Percentiles rank a stretch among this genome's conserved stretches.
Evolutionary conservation across 2,329 filamentous ascomycete species (phyloP).

Genomic region (Fusarium praegraminearum): DNA sequence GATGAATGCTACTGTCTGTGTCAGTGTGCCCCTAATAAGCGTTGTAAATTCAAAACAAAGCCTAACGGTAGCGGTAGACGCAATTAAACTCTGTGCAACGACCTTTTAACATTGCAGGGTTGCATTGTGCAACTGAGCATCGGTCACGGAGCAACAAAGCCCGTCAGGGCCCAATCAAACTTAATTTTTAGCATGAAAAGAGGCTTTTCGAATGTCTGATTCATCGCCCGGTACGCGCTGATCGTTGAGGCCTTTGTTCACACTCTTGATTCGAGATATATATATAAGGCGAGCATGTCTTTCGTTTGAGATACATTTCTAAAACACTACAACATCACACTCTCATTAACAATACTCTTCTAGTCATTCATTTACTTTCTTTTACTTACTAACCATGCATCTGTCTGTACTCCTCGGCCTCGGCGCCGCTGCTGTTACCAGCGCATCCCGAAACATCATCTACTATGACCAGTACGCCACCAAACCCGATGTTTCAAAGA

Average conservation of each 20-base stretch:
- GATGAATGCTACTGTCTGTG: not conserved
- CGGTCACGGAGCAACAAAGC: not conserved
- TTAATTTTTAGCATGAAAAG: constrained; percentile 1
- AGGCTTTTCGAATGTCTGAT: not conserved
- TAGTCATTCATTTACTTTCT: not conserved
- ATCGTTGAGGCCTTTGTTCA: not conserved
- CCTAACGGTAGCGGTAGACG: not conserved
- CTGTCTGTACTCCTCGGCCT: not conserved
- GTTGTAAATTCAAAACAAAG: constrained; percentile 8
- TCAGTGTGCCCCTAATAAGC: not conserved
- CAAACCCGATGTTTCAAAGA: not conserved
- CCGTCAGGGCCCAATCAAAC: constrained; percentile 19
- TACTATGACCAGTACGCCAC: constrained; percentile 61
- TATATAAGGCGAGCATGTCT: not conserved
- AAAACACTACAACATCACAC: not conserved
- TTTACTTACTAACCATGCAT: constrained; percentile 3
- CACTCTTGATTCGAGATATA: not conserved
- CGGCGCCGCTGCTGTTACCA: not conserved
- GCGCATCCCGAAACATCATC: constrained; percentile 51
- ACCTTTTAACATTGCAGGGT: not conserved
- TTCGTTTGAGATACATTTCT: not conserved
- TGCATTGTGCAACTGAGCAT: not conserved
- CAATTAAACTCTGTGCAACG: constrained; percentile 21
- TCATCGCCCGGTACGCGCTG: not conserved
- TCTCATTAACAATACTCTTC: not conserved